Evolutionary conservation across 1,284 basidiomycete genomes (phyloP).

Genomic region (Erythrobasidium hasegawianum): DNA sequence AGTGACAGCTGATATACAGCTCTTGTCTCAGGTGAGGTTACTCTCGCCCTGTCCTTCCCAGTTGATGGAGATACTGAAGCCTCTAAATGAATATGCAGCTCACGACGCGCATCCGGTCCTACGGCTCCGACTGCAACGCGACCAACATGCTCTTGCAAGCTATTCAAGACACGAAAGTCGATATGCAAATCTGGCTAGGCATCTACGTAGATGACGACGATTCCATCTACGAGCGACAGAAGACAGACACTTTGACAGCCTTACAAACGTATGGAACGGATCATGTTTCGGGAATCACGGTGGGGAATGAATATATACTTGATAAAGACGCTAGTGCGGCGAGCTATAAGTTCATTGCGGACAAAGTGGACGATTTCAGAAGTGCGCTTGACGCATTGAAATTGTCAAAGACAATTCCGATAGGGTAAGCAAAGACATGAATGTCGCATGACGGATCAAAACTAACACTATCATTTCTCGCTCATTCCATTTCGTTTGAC

Average conservation of each 20-base stretch:
- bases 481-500: too few species aligned
- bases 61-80: too few species aligned
- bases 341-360: constrained; percentile 55
- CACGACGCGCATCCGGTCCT: constrained; percentile 37
- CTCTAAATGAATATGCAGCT: too few species aligned
- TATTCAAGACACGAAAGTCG: constrained; percentile 80
- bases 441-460: too few species aligned
- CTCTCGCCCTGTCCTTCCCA: too few species aligned
- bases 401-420: constrained; percentile 57
- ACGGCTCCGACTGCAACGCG: constrained; percentile 56
- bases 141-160: constrained; percentile 63
- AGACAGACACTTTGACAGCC: constrained; percentile 61
- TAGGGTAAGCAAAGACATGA: too few species aligned
- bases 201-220: constrained; percentile 57
- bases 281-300: constrained; percentile 71
- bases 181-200: constrained; percentile 80
- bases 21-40: constrained; percentile 45
- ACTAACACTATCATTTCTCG: too few species aligned
- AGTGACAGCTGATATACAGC: constrained; percentile 50
- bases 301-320: constrained; percentile 50
- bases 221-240: constrained; percentile 70
- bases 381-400: constrained; percentile 59
- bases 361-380: constrained; percentile 58
- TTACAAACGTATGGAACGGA: constrained; percentile 73
- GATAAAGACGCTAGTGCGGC: constrained; percentile 3